These are phyloP conservation scores for Nidularia sp. DNA, from an alignment of 768 basidiomycete genomes.

Conservation along the genomic window DNA sequence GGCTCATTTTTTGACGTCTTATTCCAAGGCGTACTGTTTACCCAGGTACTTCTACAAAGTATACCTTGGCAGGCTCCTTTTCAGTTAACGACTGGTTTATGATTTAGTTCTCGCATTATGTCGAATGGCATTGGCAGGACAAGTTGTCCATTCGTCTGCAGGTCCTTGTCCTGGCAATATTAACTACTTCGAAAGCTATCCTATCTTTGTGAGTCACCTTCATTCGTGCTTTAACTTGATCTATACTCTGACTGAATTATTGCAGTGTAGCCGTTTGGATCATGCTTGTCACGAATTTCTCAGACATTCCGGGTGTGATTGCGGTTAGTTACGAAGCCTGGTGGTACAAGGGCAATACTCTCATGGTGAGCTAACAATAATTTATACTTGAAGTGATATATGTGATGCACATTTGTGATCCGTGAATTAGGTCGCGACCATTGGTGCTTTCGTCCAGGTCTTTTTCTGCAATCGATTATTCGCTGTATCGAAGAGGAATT, in stretches of 20 bases:
- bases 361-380: constrained; percentile 17
- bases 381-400: neutral
- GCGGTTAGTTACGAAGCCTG: constrained; percentile 22
- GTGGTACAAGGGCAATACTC: constrained; percentile 23
- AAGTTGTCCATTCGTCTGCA: constrained; percentile 10
- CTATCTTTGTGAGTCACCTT: constrained; percentile 20
- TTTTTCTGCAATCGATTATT: constrained; percentile 26
- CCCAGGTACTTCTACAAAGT: constrained; percentile 16
- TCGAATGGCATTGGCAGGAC: constrained; percentile 17
- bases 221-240: neutral
- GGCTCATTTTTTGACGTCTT: constrained; percentile 22
- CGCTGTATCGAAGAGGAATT: constrained; percentile 15
- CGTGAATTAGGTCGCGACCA: constrained; percentile 19
- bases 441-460: constrained; percentile 24
- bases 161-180: constrained; percentile 17
- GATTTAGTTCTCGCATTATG: constrained; percentile 21
- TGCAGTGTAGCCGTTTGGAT: constrained; percentile 25
- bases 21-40: constrained; percentile 23
- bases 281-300: constrained; percentile 18
- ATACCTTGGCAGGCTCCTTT: neutral
- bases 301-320: constrained; percentile 21
- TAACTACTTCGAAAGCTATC: constrained; percentile 24
- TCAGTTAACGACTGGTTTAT: neutral
- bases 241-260: neutral
- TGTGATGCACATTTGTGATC: neutral